A percentile compares a stretch with the other conserved stretches of the same genome.
These are phyloP conservation scores for Solanum piurae DNA, from an alignment of 257 asterid genomes.

Conservation along the genomic window DNA sequence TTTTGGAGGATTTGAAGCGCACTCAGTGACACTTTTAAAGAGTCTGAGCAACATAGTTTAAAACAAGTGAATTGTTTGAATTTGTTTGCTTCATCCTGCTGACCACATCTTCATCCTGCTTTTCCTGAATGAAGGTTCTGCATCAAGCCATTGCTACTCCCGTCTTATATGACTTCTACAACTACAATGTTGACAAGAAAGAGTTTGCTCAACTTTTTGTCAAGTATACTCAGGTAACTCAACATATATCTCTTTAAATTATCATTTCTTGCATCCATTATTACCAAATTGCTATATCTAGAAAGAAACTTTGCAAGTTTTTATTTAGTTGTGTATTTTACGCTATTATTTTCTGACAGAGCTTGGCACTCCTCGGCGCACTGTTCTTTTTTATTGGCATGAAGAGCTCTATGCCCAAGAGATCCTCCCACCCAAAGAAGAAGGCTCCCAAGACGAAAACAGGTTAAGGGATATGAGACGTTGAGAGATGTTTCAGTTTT, in stretches of 20 bases:
- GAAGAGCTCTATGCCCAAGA: slow-evolving; percentile 71
- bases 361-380: slow-evolving; percentile 72
- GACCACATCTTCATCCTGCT: not conserved
- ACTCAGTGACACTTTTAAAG: not conserved
- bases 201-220: slow-evolving; percentile 55
- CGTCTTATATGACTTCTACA: slow-evolving; percentile 83
- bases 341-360: slow-evolving; percentile 23
- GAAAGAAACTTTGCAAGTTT: not conserved
- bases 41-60: not conserved
- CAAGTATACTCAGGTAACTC: slow-evolving; percentile 73
- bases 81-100: not conserved
- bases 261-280: not conserved
- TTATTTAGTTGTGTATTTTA: not conserved
- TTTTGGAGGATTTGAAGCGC: not conserved
- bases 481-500: not conserved
- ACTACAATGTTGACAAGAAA: slow-evolving; percentile 64
- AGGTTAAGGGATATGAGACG: slow-evolving; percentile 14
- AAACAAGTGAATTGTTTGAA: not conserved
- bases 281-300: not conserved
- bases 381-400: slow-evolving; percentile 80
- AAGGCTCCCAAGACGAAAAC: slow-evolving; percentile 63
- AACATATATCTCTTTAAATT: not conserved
- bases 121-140: slow-evolving; percentile 35
- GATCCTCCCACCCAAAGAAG: slow-evolving; percentile 57
- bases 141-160: slow-evolving; percentile 71